Conservation (phyloP, 106 monocot species). For the Hemerocallis citrina region DNA sequence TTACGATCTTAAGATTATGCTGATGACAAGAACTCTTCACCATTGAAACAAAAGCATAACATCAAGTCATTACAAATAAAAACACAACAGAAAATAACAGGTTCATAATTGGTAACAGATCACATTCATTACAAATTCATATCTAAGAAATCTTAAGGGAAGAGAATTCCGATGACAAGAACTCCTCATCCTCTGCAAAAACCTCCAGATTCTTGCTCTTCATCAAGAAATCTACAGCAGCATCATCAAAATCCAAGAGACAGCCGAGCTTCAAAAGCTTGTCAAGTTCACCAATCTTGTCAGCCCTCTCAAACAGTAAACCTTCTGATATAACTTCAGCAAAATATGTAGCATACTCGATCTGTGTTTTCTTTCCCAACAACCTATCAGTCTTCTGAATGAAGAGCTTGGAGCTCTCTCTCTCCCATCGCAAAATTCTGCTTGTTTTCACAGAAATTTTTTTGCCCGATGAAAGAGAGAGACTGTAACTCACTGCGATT, state of each 20-base stretch:
- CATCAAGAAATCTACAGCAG: slow-evolving; percentile 35
- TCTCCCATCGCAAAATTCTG: slow-evolving; percentile 11
- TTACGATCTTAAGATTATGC: too few species aligned
- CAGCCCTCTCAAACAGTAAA: slow-evolving; percentile 26
- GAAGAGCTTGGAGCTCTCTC: not conserved
- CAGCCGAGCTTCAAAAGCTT: slow-evolving; percentile 45
- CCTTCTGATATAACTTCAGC: slow-evolving; percentile 36
- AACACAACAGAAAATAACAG: too few species aligned
- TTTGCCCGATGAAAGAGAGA: slow-evolving; percentile 19
- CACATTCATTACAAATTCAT: too few species aligned
- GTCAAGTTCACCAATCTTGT: slow-evolving; percentile 19
- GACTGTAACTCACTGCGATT: slow-evolving; percentile 13
- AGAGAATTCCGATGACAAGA: slow-evolving; percentile 8
- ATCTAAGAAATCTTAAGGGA: not conserved
- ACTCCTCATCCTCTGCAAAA: slow-evolving; percentile 42
- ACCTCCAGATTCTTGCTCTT: slow-evolving; percentile 41
- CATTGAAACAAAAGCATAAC: too few species aligned
- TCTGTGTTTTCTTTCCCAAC: slow-evolving; percentile 6
- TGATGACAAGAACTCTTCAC: too few species aligned
- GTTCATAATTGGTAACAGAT: too few species aligned
- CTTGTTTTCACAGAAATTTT: slow-evolving; percentile 6
- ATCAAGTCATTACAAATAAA: too few species aligned
- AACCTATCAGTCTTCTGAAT: slow-evolving; percentile 13
- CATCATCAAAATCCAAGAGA: slow-evolving; percentile 35
- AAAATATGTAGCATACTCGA: slow-evolving; percentile 42